Evolutionary conservation across 495 filamentous ascomycete species (phyloP).

Genomic region (Halenospora varia): DNA sequence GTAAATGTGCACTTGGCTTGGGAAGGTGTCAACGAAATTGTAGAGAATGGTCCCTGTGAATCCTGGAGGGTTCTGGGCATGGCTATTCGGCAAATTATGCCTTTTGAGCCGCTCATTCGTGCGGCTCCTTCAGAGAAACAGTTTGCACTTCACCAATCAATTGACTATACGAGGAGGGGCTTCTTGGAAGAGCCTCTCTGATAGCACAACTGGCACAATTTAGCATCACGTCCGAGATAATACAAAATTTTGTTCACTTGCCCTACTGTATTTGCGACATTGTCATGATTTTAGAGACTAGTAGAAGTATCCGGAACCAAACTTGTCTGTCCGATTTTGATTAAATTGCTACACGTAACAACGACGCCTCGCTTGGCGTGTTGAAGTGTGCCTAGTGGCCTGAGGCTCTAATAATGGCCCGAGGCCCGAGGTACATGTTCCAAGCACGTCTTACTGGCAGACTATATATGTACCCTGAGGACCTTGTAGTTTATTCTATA

Average conservation of each 20-base stretch:
- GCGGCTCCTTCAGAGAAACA: conserved; percentile 23
- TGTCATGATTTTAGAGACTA: no score
- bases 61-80: conserved; percentile 24
- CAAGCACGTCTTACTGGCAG: no score
- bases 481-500: no score
- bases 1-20: conserved; percentile 23
- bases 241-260: conserved; percentile 3
- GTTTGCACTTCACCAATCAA: conserved; percentile 20
- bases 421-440: no score
- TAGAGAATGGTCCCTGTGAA: conserved; percentile 5
- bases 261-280: conserved; percentile 1
- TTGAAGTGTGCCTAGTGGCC: no score
- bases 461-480: no score
- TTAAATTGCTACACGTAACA: no score
- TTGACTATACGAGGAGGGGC: conserved; percentile 16
- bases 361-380: no score
- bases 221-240: background rate
- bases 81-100: conserved; percentile 21
- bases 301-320: no score
- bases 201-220: conserved; percentile 1
- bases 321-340: no score
- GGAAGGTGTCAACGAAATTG: conserved; percentile 15
- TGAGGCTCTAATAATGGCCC: no score
- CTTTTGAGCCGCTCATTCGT: conserved; percentile 9
- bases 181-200: conserved; percentile 18